phyloP scores from a whole-genome alignment of 208 protist species.

The Balamuthia mandrillaris region DNA sequence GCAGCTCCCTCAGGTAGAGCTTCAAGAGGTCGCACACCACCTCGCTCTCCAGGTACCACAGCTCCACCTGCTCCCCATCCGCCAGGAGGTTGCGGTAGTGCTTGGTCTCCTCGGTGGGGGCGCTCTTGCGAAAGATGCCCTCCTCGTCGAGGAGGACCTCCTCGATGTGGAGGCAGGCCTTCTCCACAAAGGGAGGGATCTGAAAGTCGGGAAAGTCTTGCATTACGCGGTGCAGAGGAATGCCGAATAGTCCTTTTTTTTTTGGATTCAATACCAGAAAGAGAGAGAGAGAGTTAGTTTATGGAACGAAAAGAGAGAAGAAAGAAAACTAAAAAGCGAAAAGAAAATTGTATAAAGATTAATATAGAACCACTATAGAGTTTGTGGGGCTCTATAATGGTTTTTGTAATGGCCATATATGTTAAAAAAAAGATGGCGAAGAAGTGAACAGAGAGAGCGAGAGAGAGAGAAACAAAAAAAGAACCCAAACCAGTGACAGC shows the following conservation, averaged over 20 bases:
- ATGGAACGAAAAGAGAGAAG: too few species aligned
- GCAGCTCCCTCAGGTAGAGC: slow-evolving; percentile 24
- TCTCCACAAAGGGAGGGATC: slow-evolving; percentile 18
- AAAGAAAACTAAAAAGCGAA: too few species aligned
- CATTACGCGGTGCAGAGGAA: neutral
- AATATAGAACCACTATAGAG: too few species aligned
- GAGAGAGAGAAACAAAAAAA: neutral
- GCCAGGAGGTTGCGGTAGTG: neutral
- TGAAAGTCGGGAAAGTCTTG: neutral
- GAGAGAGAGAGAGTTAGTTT: too few species aligned
- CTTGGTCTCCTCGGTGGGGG: neutral
- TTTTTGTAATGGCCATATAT: too few species aligned
- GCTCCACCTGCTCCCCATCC: neutral
- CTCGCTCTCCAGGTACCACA: neutral
- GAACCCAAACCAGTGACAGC: neutral
- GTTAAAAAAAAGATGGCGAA: too few species aligned
- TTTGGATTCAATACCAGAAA: too few species aligned
- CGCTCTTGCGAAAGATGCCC: neutral
- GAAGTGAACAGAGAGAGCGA: too few species aligned
- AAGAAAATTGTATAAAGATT: neutral
- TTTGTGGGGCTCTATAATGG: too few species aligned
- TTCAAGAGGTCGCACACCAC: slow-evolving; percentile 15
- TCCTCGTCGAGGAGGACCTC: neutral
- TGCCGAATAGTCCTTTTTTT: neutral
- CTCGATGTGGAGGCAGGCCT: slow-evolving; percentile 24